These are phyloP conservation scores for Macrophomina pseudophaseolina DNA, from an alignment of 2,329 filamentous ascomycete species.

Conservation along the genomic window DNA sequence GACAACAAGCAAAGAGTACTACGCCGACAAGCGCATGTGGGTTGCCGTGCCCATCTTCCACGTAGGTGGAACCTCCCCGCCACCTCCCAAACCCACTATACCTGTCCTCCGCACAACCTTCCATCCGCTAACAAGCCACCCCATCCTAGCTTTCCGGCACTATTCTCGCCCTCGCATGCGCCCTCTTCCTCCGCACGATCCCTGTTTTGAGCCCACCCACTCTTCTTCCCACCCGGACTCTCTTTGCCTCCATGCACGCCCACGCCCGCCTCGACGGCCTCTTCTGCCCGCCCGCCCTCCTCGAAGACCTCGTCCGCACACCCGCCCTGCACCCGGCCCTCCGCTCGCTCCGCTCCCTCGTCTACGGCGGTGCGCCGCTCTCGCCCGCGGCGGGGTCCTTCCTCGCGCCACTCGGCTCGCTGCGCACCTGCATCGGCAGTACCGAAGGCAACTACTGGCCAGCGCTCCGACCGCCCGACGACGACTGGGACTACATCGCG, in stretches of 20 bases:
- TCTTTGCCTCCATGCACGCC: neutral
- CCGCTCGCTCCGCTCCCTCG: neutral
- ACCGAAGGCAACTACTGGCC: conserved; percentile 7
- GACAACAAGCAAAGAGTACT: neutral
- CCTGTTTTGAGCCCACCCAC: conserved; percentile 15
- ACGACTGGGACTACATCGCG: conserved; percentile 2
- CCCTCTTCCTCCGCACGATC: conserved; percentile 6
- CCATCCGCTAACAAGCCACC: neutral
- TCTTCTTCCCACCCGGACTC: conserved; percentile 23
- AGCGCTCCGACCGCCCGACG: neutral
- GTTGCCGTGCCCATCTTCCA: neutral
- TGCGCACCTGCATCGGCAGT: conserved; percentile 12
- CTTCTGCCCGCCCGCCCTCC: neutral
- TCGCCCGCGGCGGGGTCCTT: neutral
- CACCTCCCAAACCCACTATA: neutral
- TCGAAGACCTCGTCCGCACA: neutral
- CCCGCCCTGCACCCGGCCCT: neutral
- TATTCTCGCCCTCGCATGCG: conserved; percentile 1
- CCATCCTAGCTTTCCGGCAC: neutral
- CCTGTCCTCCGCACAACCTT: neutral
- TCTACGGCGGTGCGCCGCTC: conserved; percentile 8
- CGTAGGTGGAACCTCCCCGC: neutral
- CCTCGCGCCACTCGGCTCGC: neutral
- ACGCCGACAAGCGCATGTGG: neutral
- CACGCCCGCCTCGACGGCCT: neutral